These are phyloP conservation scores for Tulasnella sp. DNA, from an alignment of 768 basidiomycete genomes.

Conservation along the genomic window DNA sequence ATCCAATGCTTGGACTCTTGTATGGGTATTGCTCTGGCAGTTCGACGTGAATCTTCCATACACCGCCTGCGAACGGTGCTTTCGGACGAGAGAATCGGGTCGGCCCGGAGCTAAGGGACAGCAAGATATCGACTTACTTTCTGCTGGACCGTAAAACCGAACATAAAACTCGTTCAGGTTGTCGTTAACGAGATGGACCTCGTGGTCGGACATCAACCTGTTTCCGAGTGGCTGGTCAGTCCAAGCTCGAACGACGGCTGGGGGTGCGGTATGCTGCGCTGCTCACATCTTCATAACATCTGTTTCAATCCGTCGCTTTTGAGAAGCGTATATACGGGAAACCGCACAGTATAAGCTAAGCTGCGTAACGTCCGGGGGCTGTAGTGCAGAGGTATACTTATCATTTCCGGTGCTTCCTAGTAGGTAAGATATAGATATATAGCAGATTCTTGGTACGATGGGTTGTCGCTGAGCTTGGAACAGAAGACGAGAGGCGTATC, in stretches of 20 bases:
- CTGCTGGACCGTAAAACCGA: slow-evolving; percentile 88
- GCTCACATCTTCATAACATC: slow-evolving; percentile 99
- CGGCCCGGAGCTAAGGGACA: background rate
- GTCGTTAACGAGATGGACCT: slow-evolving; percentile 96
- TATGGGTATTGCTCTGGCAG: slow-evolving; percentile 98
- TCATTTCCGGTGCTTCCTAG: slow-evolving; percentile 5
- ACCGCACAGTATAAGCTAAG: background rate
- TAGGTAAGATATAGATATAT: background rate
- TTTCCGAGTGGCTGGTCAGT: slow-evolving; percentile 30
- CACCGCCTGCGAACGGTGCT: slow-evolving; percentile 95
- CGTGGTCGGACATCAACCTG: slow-evolving; percentile 98
- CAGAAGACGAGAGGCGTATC: background rate
- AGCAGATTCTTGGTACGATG: background rate
- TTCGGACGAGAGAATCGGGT: background rate
- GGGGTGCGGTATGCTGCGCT: no score
- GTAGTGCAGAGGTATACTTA: background rate
- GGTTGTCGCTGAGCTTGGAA: background rate
- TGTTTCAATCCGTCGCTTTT: slow-evolving; percentile 95
- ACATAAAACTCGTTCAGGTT: slow-evolving; percentile 99
- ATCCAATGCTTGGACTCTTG: slow-evolving; percentile 98
- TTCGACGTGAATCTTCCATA: slow-evolving; percentile 99
- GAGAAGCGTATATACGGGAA: slow-evolving; percentile 59
- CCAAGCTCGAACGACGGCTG: slow-evolving; percentile 15
- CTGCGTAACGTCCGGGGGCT: background rate
- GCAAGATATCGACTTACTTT: slow-evolving; percentile 64